Evolutionary conservation across 306 rosid species (phyloP).

Genomic region (Ammopiptanthus mongolicus): DNA sequence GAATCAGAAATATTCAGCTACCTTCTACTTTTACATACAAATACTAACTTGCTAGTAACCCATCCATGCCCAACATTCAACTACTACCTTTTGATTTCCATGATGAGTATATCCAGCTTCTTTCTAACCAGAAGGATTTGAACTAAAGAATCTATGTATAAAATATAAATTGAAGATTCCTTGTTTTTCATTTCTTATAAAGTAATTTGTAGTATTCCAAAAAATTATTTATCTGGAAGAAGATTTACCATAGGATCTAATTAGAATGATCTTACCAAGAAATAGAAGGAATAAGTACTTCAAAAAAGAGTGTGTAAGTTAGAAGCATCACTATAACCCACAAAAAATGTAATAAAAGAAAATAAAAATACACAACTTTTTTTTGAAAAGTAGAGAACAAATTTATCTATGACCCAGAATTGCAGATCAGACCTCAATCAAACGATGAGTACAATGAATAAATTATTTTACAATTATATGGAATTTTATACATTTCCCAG

Average conservation of each 20-base stretch:
- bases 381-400: background rate
- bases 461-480: background rate
- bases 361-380: background rate
- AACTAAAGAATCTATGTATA: no score
- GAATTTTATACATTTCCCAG: background rate
- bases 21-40: constrained; percentile 14
- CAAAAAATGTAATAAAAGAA: background rate
- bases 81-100: background rate
- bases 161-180: no score
- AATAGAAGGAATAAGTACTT: background rate
- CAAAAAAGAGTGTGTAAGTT: no score
- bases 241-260: no score
- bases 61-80: constrained; percentile 1
- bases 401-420: constrained; percentile 5
- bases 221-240: no score
- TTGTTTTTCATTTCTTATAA: no score
- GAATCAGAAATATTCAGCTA: constrained; percentile 6
- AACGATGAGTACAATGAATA: constrained; percentile 5
- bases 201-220: no score
- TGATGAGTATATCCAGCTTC: no score
- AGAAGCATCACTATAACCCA: background rate
- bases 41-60: background rate
- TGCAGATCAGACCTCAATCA: background rate
- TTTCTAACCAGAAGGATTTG: no score
- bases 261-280: no score